phyloP scores from a whole-genome alignment of 108 stramenopile genomes.

The Halocafeteria seosinensis region DNA sequence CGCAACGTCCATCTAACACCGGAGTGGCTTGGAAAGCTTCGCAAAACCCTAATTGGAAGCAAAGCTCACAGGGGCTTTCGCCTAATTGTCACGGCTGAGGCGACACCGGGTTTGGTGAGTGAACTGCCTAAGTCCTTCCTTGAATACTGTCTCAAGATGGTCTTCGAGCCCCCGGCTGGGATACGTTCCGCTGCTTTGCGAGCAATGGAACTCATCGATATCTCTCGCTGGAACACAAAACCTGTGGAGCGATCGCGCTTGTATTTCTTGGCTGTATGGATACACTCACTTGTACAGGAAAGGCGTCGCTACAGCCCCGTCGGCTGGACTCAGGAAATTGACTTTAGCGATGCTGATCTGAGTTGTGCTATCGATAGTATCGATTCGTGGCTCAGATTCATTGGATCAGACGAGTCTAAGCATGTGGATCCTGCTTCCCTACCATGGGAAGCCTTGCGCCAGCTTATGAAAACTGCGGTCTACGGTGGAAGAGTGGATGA shows the following conservation, averaged over 20 bases:
- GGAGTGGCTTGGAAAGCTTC: slow-evolving; percentile 83
- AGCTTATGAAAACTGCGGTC: slow-evolving; percentile 24
- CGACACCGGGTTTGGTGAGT: slow-evolving; percentile 51
- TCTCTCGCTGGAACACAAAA: slow-evolving; percentile 22
- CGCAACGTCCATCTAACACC: slow-evolving; percentile 87
- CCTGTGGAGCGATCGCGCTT: slow-evolving; percentile 54
- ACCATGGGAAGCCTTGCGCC: slow-evolving; percentile 37
- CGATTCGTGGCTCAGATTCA: slow-evolving; percentile 31
- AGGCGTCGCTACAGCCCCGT: slow-evolving; percentile 73
- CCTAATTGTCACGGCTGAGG: slow-evolving; percentile 48
- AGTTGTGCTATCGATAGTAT: slow-evolving; percentile 53
- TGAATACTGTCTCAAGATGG: slow-evolving; percentile 23
- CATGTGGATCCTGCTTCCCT: slow-evolving; percentile 27
- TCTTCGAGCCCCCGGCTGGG: slow-evolving; percentile 72
- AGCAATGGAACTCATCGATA: slow-evolving; percentile 60
- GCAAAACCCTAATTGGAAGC: slow-evolving; percentile 73
- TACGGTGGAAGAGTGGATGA: slow-evolving; percentile 33
- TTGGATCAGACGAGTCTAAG: slow-evolving; percentile 4
- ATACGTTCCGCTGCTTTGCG: slow-evolving; percentile 67
- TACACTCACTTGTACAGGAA: slow-evolving; percentile 84
- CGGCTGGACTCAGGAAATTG: slow-evolving; percentile 82
- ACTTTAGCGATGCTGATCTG: slow-evolving; percentile 87
- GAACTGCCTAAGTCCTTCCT: slow-evolving; percentile 32
- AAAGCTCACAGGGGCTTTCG: slow-evolving; percentile 18
- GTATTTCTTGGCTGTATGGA: slow-evolving; percentile 74